phyloP scores from a whole-genome alignment of 495 filamentous ascomycete species.

The Xylaria cubensis region DNA sequence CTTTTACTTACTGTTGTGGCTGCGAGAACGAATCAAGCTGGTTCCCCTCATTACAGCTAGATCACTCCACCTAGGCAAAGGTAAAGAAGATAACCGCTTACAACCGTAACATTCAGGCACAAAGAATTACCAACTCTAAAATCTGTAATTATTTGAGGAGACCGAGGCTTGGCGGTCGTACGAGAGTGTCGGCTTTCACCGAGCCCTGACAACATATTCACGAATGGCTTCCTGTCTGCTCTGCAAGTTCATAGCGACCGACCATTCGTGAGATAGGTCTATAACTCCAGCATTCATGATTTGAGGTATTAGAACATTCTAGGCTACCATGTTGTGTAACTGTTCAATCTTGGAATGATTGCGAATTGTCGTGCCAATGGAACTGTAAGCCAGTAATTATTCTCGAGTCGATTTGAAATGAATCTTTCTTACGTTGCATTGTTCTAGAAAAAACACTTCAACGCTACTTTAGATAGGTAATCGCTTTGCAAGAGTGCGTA shows the following conservation, averaged over 20 bases:
- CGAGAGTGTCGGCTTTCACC: neutral
- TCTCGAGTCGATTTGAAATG: constrained; percentile 9
- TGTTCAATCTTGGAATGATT: neutral
- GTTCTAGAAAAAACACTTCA: neutral
- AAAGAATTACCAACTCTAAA: neutral
- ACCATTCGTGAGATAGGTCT: neutral
- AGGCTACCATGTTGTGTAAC: neutral
- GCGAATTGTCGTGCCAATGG: neutral
- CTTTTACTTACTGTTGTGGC: constrained; percentile 10
- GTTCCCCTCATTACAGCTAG: neutral
- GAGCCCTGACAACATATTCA: neutral
- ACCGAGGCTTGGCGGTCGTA: neutral
- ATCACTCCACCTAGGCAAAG: constrained; percentile 5
- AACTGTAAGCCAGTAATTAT: neutral
- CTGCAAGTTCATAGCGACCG: neutral
- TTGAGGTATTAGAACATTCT: neutral
- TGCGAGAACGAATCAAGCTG: neutral
- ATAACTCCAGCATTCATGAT: neutral
- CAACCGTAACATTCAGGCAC: constrained; percentile 23
- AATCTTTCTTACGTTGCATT: neutral
- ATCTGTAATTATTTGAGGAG: neutral
- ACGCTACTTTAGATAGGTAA: neutral
- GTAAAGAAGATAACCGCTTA: constrained; percentile 16
- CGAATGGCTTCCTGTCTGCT: neutral
- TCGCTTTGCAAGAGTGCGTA: neutral